Conservation (phyloP, 2,329 filamentous ascomycete genomes). For the Colletotrichum musae region DNA sequence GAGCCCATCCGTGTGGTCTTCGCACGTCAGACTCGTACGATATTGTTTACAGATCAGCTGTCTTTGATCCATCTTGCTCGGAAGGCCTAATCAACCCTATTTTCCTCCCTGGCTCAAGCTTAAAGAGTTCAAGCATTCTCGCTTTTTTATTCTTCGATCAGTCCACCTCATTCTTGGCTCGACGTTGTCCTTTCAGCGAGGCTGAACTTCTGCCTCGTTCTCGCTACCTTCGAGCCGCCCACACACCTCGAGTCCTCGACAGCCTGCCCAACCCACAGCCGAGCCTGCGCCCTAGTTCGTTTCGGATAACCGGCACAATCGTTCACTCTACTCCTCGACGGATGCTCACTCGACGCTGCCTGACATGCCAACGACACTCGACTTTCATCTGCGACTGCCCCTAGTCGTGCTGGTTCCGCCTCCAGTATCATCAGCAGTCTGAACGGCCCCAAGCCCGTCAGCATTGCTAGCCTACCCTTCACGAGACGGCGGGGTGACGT, state of each 20-base stretch:
- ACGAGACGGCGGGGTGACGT: conserved; percentile 16
- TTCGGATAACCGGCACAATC: conserved; percentile 33
- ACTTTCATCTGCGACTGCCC: conserved; percentile 16
- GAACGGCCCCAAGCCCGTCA: conserved; percentile 20
- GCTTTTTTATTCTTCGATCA: conserved; percentile 23
- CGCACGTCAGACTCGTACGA: conserved; percentile 41
- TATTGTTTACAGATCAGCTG: conserved; percentile 42
- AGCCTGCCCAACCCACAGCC: not conserved
- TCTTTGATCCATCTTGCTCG: conserved; percentile 31
- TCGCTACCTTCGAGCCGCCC: conserved; percentile 12
- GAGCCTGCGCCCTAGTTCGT: conserved; percentile 11
- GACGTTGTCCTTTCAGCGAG: conserved; percentile 31
- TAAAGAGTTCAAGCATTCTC: conserved; percentile 37
- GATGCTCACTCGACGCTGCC: conserved; percentile 5
- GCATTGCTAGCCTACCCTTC: conserved; percentile 2
- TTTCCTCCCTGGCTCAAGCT: conserved; percentile 34
- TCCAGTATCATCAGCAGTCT: conserved; percentile 35
- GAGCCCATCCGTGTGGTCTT: conserved; percentile 36
- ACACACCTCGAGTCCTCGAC: not conserved
- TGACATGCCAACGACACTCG: not conserved
- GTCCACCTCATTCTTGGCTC: conserved; percentile 33
- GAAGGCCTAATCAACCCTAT: conserved; percentile 35
- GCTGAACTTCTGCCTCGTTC: conserved; percentile 36
- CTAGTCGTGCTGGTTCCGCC: conserved; percentile 33
- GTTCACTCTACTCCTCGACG: conserved; percentile 2